These are phyloP conservation scores for Pestalotiopsis sp. DNA, from an alignment of 2,329 filamentous ascomycete genomes.

Conservation along the genomic window DNA sequence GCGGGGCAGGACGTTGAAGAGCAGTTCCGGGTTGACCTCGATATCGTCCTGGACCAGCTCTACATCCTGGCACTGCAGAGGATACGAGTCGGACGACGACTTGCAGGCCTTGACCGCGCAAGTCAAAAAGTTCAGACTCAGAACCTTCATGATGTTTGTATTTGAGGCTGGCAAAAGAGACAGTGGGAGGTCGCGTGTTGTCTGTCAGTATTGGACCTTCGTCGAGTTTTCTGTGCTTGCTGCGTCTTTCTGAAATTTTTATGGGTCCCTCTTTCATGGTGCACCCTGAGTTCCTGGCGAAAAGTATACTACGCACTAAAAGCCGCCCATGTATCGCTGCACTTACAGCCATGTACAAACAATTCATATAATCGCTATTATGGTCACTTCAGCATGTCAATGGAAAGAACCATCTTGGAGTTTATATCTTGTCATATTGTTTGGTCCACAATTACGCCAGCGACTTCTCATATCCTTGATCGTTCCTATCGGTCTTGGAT, in stretches of 20 bases:
- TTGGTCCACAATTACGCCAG: slow-evolving; percentile 35
- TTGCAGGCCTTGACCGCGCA: slow-evolving; percentile 97
- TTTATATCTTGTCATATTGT: background rate
- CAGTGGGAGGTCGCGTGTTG: background rate
- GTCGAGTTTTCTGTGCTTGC: background rate
- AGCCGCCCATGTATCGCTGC: background rate
- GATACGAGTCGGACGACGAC: slow-evolving; percentile 75
- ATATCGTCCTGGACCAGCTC: slow-evolving; percentile 85
- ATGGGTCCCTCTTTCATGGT: slow-evolving; percentile 8
- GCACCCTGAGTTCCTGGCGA: background rate
- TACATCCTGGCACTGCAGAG: slow-evolving; percentile 88
- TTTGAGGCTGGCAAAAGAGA: background rate
- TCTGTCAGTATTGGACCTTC: background rate
- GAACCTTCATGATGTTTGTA: slow-evolving; percentile 74
- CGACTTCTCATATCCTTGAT: slow-evolving; percentile 45
- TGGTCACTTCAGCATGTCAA: background rate
- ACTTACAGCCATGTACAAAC: background rate
- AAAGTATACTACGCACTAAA: background rate
- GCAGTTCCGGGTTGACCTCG: slow-evolving; percentile 77
- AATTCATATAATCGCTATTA: background rate
- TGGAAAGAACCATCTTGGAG: background rate
- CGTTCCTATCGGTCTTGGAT: slow-evolving; percentile 31
- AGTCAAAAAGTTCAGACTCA: slow-evolving; percentile 94
- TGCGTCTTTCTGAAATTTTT: slow-evolving; percentile 11
- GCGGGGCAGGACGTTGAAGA: slow-evolving; percentile 82